Evolutionary conservation across 257 asterid genomes (phyloP).

Genomic region (Ajuga chamaepitys): DNA sequence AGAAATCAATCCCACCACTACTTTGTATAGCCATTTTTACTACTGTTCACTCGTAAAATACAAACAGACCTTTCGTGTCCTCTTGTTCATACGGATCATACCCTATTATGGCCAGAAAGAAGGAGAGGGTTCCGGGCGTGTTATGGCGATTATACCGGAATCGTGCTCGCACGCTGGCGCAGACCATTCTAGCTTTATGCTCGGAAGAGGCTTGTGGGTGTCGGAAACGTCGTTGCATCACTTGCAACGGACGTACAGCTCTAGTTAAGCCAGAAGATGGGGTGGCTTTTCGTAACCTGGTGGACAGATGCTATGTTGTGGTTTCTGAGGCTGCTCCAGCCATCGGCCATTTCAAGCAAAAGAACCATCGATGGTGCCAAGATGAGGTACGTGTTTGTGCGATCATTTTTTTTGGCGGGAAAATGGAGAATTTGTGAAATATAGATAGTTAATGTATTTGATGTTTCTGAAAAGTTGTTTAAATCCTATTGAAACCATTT

Average conservation of each 20-base stretch:
- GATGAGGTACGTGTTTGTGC: conserved; percentile 33
- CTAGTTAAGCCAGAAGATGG: conserved; percentile 47
- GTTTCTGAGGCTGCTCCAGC: conserved; percentile 39
- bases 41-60: no score
- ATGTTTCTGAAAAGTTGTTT: no score
- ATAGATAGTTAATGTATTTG: no score
- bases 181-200: conserved; percentile 42
- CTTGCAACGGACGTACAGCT: conserved; percentile 48
- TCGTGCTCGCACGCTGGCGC: conserved; percentile 65
- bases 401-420: conserved; percentile 28
- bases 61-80: no score
- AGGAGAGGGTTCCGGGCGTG: conserved; percentile 55
- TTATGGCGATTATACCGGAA: conserved; percentile 56
- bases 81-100: background rate
- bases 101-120: conserved; percentile 33
- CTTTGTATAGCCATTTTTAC: no score
- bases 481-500: no score
- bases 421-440: no score
- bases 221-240: conserved; percentile 44
- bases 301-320: conserved; percentile 47
- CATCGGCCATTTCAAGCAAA: conserved; percentile 49
- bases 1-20: no score
- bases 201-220: conserved; percentile 56
- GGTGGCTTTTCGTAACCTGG: conserved; percentile 57
- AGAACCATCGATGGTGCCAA: conserved; percentile 50